Percentiles rank a stretch among this genome's conserved stretches.
phyloP scores from a whole-genome alignment of 306 rosid species.

The Potentilla sterilis region DNA sequence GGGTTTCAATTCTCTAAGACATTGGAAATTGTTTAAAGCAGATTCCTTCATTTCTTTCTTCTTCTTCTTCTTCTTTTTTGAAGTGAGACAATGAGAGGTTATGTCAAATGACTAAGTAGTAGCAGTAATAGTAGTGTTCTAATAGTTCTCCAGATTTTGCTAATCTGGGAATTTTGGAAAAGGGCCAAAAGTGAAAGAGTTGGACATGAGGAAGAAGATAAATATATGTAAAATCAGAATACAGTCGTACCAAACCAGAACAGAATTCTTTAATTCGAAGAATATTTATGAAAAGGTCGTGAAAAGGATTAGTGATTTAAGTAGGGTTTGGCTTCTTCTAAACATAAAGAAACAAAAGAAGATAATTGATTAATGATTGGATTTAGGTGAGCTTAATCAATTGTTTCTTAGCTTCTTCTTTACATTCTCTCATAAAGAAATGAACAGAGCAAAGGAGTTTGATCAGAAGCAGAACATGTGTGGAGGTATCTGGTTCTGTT shows the following conservation, averaged over 20 bases:
- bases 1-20: not conserved
- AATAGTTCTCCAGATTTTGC: not conserved
- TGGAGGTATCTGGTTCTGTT: not conserved
- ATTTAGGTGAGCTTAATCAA: not conserved
- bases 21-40: slow-evolving; percentile 34
- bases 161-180: not conserved
- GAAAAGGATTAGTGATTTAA: slow-evolving; percentile 13
- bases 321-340: not conserved
- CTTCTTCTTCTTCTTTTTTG: not conserved
- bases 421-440: slow-evolving; percentile 10
- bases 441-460: not conserved
- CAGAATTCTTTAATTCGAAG: not conserved
- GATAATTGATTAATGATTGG: slow-evolving; percentile 23
- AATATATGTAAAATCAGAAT: not conserved
- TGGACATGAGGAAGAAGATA: not conserved
- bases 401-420: slow-evolving; percentile 15
- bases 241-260: not conserved
- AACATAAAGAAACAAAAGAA: slow-evolving; percentile 11
- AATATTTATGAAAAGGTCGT: not conserved
- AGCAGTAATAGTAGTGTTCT: not conserved
- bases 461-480: not conserved
- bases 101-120: not conserved
- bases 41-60: slow-evolving; percentile 16
- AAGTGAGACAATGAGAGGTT: not conserved
- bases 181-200: slow-evolving; percentile 6